A percentile compares a stretch with the other conserved stretches of the same genome.
These are phyloP conservation scores for Phytophthora pisi DNA, from an alignment of 352 stramenopile genomes.

Conservation along the genomic window DNA sequence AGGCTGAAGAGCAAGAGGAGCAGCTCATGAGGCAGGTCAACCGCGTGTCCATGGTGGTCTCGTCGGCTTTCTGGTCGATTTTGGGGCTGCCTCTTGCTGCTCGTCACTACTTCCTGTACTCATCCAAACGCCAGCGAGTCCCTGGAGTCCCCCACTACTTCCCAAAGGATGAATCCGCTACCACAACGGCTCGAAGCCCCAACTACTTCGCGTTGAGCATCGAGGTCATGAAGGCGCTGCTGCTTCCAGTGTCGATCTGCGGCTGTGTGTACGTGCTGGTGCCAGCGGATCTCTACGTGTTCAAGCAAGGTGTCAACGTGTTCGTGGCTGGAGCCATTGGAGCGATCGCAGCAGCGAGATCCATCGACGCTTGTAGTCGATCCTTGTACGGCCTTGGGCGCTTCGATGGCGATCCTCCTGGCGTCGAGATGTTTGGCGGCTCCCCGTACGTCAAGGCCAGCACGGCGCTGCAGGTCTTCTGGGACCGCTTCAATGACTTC, in stretches of 20 bases:
- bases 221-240: conserved; percentile 11
- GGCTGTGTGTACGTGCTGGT: conserved; percentile 21
- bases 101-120: conserved; percentile 26
- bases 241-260: conserved; percentile 20
- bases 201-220: conserved; percentile 23
- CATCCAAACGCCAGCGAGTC: conserved; percentile 12
- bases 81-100: conserved; percentile 22
- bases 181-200: not conserved
- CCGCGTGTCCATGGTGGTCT: conserved; percentile 11
- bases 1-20: conserved; percentile 1
- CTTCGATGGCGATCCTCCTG: conserved; percentile 1
- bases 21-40: conserved; percentile 18
- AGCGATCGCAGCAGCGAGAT: conserved; percentile 19
- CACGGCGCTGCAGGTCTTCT: conserved; percentile 31
- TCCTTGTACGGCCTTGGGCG: conserved; percentile 14
- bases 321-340: conserved; percentile 26
- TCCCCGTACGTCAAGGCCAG: conserved; percentile 24
- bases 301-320: conserved; percentile 30
- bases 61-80: conserved; percentile 19
- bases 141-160: conserved; percentile 19
- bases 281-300: conserved; percentile 5
- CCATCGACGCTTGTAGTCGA: conserved; percentile 19
- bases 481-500: conserved; percentile 38
- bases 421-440: conserved; percentile 14
- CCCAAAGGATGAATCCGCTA: not conserved